Conservation (phyloP, 768 basidiomycete species). For the Tylopilus vinaceipallidus region DNA sequence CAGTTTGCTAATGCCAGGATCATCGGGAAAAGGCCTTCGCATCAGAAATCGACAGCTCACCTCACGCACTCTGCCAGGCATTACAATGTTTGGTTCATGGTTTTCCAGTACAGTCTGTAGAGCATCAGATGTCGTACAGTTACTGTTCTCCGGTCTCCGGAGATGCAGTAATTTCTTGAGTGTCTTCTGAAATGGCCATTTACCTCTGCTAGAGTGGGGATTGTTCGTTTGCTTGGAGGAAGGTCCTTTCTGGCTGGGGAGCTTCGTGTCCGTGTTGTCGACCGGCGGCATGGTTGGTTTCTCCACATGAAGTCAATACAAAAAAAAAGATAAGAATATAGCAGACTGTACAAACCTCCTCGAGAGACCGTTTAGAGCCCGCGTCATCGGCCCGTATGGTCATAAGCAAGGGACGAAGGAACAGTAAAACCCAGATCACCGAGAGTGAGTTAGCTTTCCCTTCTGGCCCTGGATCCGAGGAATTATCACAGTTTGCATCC, state of each 20-base stretch:
- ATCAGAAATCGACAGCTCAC: neutral
- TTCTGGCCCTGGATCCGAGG: neutral
- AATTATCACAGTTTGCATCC: neutral
- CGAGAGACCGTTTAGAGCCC: neutral
- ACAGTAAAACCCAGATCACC: neutral
- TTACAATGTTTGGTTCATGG: neutral
- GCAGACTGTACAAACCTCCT: neutral
- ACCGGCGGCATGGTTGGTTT: neutral
- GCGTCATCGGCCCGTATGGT: neutral
- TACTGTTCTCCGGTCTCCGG: neutral
- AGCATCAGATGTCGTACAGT: no score
- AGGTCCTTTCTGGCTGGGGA: neutral
- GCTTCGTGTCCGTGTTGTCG: no score
- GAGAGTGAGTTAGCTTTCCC: neutral
- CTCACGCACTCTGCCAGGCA: neutral
- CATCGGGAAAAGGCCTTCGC: neutral
- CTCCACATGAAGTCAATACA: neutral
- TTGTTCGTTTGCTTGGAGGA: neutral
- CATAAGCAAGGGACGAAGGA: neutral
- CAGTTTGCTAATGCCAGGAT: neutral
- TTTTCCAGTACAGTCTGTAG: neutral
- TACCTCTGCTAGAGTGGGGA: neutral
- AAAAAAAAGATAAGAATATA: neutral
- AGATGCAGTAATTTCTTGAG: neutral
- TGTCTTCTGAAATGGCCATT: neutral